These are phyloP conservation scores for Luffa acutangula DNA, from an alignment of 306 rosid genomes.

Conservation along the genomic window DNA sequence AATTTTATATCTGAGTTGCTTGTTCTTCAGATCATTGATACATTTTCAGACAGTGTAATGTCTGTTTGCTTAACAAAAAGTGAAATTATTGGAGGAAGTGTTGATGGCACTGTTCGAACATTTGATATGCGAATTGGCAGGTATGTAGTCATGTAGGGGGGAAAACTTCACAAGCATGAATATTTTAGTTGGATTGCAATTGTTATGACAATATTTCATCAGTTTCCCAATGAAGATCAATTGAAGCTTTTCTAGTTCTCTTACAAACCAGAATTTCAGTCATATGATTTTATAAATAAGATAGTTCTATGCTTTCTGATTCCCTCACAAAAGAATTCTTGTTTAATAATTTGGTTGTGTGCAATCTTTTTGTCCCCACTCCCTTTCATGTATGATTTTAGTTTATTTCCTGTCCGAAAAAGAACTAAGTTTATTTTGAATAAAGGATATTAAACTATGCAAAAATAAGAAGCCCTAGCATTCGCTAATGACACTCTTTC, in stretches of 20 bases:
- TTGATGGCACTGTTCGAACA: slow-evolving; percentile 88
- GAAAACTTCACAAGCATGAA: neutral
- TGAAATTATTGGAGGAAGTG: slow-evolving; percentile 87
- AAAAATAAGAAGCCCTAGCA: neutral
- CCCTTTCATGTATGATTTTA: neutral
- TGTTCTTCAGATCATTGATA: slow-evolving; percentile 63
- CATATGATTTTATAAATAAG: neutral
- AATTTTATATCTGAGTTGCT: slow-evolving; percentile 6
- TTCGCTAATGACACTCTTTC: neutral
- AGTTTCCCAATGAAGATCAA: neutral
- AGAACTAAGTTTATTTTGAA: neutral
- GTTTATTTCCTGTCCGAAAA: neutral
- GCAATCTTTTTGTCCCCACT: neutral
- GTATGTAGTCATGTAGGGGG: slow-evolving; percentile 19
- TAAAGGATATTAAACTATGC: neutral
- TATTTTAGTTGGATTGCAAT: neutral
- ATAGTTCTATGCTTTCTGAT: neutral
- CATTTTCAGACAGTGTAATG: slow-evolving; percentile 83
- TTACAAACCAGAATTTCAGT: neutral
- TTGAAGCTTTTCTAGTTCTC: neutral
- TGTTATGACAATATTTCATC: neutral
- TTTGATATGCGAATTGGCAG: slow-evolving; percentile 84
- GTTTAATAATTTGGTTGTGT: neutral
- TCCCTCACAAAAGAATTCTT: neutral
- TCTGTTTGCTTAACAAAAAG: slow-evolving; percentile 75